Base-by-base conservation (phyloP, 139 green algal genomes). In the Chlamydomonas eustigma region DNA sequence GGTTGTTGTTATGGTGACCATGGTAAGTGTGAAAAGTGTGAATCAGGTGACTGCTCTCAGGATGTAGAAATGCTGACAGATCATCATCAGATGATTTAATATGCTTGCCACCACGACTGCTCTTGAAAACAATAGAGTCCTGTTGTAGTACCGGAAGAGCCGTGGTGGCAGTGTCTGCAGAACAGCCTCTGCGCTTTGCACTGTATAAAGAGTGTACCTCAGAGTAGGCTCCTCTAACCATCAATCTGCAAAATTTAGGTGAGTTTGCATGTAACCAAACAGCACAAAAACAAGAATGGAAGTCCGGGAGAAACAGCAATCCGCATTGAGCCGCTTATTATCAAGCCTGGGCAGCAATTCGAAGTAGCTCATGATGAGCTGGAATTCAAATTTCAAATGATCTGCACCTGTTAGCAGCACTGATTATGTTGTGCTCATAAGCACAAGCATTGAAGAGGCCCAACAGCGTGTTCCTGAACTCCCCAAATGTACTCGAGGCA, bases 381-480 rank as follows among this genome's bases (percentile, higher is more conserved):
- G n/a, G n/a, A n/a, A n/a, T n/a, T 18, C 12, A 58, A 28, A 18
- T 58, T 58, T 12, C 18, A 58, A 28, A 58, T 58, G 44, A 58
- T 12, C 44, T 58, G 44, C 44, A 58, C 44, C 68, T 25, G 74
- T 83, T 83, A 2, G 78, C 78, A 25, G 74, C 78, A 18, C 32
- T 36, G 51, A 83, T 67, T 50, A 83, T 83, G 37, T 64, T 73
- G 32, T 38, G 39, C 37, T 83, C 78, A 66, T 80, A 83, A 0
- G 73, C 73, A 25, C 39, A 75, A 4, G 78, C 73, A 0, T 74
- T 74, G 67, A 83, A 80, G 36, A 83, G 73, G 22, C 78, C 78
- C 73, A 80, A 34, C 37, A 83, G 67, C 66, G 78, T 83, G 2
- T 38, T 32, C n/a, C 78, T 38, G 66, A 83, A 80, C 65, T 83